phyloP scores from a whole-genome alignment of 1,284 basidiomycete genomes.

The Tylopilus sp. region DNA sequence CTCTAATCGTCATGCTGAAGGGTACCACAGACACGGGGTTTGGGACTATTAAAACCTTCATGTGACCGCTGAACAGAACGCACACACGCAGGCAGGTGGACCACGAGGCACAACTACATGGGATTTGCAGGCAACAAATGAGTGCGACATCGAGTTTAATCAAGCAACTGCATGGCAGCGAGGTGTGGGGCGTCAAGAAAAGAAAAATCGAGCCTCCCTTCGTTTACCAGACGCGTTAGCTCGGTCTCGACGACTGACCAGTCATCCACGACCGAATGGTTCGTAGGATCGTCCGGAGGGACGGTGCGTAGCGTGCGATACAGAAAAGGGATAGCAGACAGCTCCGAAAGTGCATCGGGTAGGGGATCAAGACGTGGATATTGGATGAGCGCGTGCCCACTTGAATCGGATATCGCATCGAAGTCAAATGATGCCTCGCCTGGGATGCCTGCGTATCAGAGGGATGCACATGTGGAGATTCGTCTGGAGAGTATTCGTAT shows the following conservation, averaged over 20 bases:
- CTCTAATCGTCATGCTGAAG: too few relatives aligned
- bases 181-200: constrained; percentile 26
- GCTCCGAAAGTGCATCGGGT: constrained; percentile 19
- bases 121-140: constrained; percentile 3
- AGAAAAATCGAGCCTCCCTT: constrained; percentile 28
- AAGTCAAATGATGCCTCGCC: constrained; percentile 5
- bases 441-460: constrained; percentile 15
- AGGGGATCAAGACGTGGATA: constrained; percentile 14
- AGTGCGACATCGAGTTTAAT: constrained; percentile 4
- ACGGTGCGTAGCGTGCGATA: constrained; percentile 25
- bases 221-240: constrained; percentile 21
- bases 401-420: not conserved
- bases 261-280: not conserved
- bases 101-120: not conserved
- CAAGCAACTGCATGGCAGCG: constrained; percentile 14
- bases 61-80: not conserved
- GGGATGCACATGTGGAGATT: constrained; percentile 18
- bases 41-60: too few relatives aligned
- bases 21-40: too few relatives aligned
- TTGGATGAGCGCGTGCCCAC: not conserved
- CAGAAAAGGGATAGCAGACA: constrained; percentile 34
- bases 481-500: constrained; percentile 7
- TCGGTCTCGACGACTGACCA: constrained; percentile 25
- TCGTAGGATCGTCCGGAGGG: not conserved
- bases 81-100: not conserved